Conservation (phyloP, 139 green algal species). For the Chlorella sp. region DNA sequence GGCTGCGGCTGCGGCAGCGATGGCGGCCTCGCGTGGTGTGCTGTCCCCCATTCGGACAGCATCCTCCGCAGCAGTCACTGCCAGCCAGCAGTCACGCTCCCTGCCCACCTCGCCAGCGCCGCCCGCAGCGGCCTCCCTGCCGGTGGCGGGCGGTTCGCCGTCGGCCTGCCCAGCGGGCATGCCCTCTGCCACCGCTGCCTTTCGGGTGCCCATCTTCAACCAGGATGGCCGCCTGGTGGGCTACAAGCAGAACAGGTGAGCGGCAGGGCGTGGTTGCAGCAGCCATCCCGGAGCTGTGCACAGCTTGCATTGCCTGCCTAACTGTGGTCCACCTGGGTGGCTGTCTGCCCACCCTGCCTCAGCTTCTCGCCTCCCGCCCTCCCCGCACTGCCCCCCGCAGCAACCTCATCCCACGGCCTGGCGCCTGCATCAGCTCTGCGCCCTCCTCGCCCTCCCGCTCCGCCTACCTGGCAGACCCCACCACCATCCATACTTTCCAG, state of each 20-base stretch:
- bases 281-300: too few relatives aligned
- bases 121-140: background rate
- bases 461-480: background rate
- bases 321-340: too few relatives aligned
- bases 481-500: background rate
- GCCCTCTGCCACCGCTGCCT: background rate
- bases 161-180: background rate
- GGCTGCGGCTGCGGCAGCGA: background rate
- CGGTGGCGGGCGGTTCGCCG: background rate
- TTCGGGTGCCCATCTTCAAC: slow-evolving; percentile 43
- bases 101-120: slow-evolving; percentile 14
- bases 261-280: too few relatives aligned
- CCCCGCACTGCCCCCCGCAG: background rate
- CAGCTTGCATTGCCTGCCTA: too few relatives aligned
- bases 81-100: background rate
- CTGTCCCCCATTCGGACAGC: slow-evolving; percentile 12
- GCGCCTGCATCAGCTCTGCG: background rate
- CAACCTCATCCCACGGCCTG: slow-evolving; percentile 2
- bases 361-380: background rate
- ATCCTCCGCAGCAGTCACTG: background rate
- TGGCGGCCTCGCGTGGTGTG: background rate
- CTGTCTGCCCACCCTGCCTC: background rate
- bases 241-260: slow-evolving; percentile 49
- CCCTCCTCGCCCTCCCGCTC: slow-evolving; percentile 3
- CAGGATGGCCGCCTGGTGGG: slow-evolving; percentile 42